Base-by-base conservation (phyloP, 768 basidiomycete species). In the Suillus subaureus region DNA sequence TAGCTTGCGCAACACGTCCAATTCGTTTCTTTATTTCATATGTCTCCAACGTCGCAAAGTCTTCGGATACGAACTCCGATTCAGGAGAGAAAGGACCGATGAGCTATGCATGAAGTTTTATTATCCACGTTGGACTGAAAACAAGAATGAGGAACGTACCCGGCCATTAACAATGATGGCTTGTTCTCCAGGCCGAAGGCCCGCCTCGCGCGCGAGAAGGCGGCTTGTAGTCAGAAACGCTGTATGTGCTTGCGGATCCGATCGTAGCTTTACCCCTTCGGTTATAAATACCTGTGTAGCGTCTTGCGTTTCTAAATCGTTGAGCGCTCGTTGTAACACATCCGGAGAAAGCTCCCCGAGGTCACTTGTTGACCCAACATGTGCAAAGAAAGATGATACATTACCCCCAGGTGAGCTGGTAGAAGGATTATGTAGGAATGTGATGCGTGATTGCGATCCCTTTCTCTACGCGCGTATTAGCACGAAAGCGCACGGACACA, bases 101-200 rank as follows among this genome's bases (percentile, higher is more conserved):
- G 61, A 97, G 77, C 96, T 97, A 45, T 63, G 62, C 42, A 37
- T 62, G 33, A 61, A 64, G 33, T 58, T 28, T 43, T 7, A 40
- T 15, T 37, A 55, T 65, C 56, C 69, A 66, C 65, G 62, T 61
- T 7, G 43, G 37, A 37, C 42, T 37, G 33, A 33, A 6, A 23
- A 4, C 4, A 23, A 31, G 23, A 31, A 64, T 11, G 28, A 3
- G 65, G 18, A 9, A 79, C 90, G 74, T 72, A 96, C 94, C 39
- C 96, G 82, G 31, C 96, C 97, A 70, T 97, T 97, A 61, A 93
- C 79, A 42, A 96, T 66, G 43, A 98, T 65, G 1, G 84, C 92
- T 26, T 81, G 80, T 64, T 89, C 77, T 0, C 90, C 91, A 2
- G 89, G 84, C 16, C 73, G 69, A 33, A 96, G 71, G n/a, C 83